These are phyloP conservation scores for Candida khao-thaluensis DNA, from an alignment of 805 yeast species.

Conservation along the genomic window DNA sequence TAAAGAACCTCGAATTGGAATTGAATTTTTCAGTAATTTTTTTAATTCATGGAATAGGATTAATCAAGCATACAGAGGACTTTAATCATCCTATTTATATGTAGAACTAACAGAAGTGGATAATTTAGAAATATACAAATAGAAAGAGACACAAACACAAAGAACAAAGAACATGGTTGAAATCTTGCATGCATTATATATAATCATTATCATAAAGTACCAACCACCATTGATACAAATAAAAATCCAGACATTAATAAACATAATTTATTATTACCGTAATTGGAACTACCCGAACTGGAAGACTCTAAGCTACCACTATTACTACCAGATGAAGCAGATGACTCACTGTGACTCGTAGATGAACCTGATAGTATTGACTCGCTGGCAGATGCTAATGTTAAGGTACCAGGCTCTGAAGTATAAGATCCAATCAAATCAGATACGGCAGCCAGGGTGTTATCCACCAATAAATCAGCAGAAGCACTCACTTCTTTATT, in stretches of 20 bases:
- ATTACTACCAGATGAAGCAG: neutral
- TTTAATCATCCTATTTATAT: no score
- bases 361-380: constrained; percentile 11
- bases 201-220: constrained; percentile 11
- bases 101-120: no score
- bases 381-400: constrained; percentile 15
- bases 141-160: no score
- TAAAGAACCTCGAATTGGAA: constrained; percentile 40
- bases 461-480: constrained; percentile 6
- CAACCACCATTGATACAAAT: constrained; percentile 10
- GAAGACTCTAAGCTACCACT: constrained; percentile 7
- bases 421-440: constrained; percentile 11
- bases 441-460: neutral
- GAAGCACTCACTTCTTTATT: constrained; percentile 2
- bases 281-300: constrained; percentile 1
- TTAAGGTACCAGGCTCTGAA: constrained; percentile 11
- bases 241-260: constrained; percentile 9
- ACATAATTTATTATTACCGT: constrained; percentile 4
- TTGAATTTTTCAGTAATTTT: constrained; percentile 30
- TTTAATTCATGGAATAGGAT: constrained; percentile 17
- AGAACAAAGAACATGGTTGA: no score
- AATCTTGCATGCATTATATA: constrained; percentile 1
- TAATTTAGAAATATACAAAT: no score
- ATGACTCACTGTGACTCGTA: neutral
- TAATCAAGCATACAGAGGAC: constrained; percentile 8